Base-by-base conservation (phyloP, 202 grass and related monocot species). In the Carex arenaria region DNA sequence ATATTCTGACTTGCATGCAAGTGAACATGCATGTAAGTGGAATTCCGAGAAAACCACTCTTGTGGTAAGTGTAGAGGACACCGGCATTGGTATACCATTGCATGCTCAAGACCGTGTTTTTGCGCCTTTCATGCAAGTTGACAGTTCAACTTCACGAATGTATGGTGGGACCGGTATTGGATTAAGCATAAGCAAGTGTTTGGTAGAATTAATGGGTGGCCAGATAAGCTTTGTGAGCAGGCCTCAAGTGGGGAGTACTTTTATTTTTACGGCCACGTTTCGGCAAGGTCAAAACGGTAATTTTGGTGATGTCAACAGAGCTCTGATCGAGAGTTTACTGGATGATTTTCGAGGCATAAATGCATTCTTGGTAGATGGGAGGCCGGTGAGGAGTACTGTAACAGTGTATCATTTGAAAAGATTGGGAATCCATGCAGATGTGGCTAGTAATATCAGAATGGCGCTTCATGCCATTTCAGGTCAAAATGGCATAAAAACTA, bases 81-180 rank as follows among this genome's bases (percentile, higher is more conserved):
- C 95, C 8, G 95, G 95, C 20, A 92, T 95, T 85, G 95, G 95
- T 61, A 98, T 98, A 67, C 95, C 95, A 69, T 78, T 93, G 31
- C 82, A 88, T 59, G 95, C 95, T 53, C 93, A 98, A 65, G 86
- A 95, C 90, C 90, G 95, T 68, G 92, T 98, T 53, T 98, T 98
- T 66, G 89, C 85, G 5, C 95, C 95, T 69, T 98, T 98, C 77
- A 98, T 98, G 95, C 95, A 98, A 70, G 92, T 87, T 23, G 92
- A 98, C 83, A 98, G 95, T 86, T 98, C 95, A 53, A 95, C 95
- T 81, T 98, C 95, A 70, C 91, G 95, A 79, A 98, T 87, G 55
- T 94, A 98, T 83, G 92, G 95, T 65, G 95, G 95, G 77, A 98
- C 95, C 64, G 95, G 95, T 49, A 98, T 98, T 79, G 95, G 92